Evolutionary conservation across 2,329 filamentous ascomycete genomes (phyloP).

Genomic region (Paraphoma chrysanthemicola): DNA sequence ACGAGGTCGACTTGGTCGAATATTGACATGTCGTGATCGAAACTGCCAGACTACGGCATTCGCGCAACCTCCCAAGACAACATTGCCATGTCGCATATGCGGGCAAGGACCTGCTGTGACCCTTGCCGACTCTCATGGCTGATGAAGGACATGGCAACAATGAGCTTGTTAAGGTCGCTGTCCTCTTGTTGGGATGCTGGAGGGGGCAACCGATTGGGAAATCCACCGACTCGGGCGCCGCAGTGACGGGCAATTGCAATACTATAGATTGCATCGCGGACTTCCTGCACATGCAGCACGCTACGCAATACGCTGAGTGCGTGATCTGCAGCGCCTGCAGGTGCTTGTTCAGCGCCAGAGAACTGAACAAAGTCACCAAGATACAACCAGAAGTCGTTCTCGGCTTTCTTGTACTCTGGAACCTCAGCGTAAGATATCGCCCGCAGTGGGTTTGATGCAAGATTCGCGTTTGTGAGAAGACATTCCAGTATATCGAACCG

Average conservation of each 20-base stretch:
- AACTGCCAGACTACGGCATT: neutral
- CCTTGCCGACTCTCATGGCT: slow-evolving; percentile 54
- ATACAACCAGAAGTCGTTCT: slow-evolving; percentile 83
- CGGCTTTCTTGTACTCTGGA: slow-evolving; percentile 49
- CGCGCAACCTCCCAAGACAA: slow-evolving; percentile 51
- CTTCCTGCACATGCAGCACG: slow-evolving; percentile 80
- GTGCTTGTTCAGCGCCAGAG: slow-evolving; percentile 65
- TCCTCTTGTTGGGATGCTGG: slow-evolving; percentile 38
- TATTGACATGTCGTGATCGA: no score
- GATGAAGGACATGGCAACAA: slow-evolving; percentile 58
- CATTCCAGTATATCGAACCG: slow-evolving; percentile 79
- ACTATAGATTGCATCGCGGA: slow-evolving; percentile 88
- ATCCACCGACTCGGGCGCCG: slow-evolving; percentile 63
- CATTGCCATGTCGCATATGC: slow-evolving; percentile 58
- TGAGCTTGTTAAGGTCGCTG: slow-evolving; percentile 52
- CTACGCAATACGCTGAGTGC: slow-evolving; percentile 70
- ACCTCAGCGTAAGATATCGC: slow-evolving; percentile 56
- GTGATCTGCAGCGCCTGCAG: slow-evolving; percentile 68
- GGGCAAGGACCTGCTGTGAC: slow-evolving; percentile 56
- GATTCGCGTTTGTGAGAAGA: slow-evolving; percentile 74
- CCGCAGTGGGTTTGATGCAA: slow-evolving; percentile 65
- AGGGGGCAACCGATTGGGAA: slow-evolving; percentile 49
- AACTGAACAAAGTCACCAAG: slow-evolving; percentile 75
- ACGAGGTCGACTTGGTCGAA: neutral
- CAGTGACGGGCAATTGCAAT: slow-evolving; percentile 81